Evolutionary conservation across 2,329 filamentous ascomycete species (phyloP), one percentile per base, ranked within the genome.

Genomic region (Teratosphaeria pseudoeucalypti): DNA sequence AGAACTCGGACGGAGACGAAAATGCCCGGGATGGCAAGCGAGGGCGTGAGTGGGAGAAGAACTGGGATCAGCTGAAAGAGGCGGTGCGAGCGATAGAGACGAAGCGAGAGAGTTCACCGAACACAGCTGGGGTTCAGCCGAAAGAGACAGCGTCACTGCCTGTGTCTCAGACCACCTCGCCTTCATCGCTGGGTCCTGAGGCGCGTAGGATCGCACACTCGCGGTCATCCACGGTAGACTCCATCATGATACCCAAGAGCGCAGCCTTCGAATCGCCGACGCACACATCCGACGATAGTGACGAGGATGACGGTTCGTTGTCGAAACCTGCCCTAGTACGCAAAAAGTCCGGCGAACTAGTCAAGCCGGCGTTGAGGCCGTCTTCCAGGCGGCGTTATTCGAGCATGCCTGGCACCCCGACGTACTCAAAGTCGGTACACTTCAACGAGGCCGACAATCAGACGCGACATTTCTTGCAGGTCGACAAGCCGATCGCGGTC

Each of bases 341-440:
- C 68, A 99, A 99, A 79, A 99, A 99, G 81, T 97, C 94, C 47
- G 94, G 94, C 37, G 94, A 99, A 76, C 82, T 99, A 39, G 94
- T 99, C 60, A 87, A 94, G 67, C 94, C 94, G 12, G 94, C 94
- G 23, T 82, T 99, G 57, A 86, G 94, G 56, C 85, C 87, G 47
- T 80, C 89, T 12, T 89, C 88, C n/a, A 83, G 84, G 64, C 82
- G 90, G 64, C 84, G 94, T 60, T 92, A 92, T 0, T 95, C 90
- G 3, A 97, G 92, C 77, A 95, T 97, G 90, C 94, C 94, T 9
- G 94, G 94, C 58, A 99, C 94, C 0, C 94, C 94, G 0, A 94
- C 92, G 9, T 97, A 92, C 72, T 88, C 88, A 66, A 99, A 99
- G 75, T 91, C 89, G 12, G 94, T 99, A n/a, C 94, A 99, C 75